A percentile compares a stretch with the other conserved stretches of the same genome.
Evolutionary conservation across 805 yeast species (phyloP).

Genomic region (Ogataea chonburiensis): DNA sequence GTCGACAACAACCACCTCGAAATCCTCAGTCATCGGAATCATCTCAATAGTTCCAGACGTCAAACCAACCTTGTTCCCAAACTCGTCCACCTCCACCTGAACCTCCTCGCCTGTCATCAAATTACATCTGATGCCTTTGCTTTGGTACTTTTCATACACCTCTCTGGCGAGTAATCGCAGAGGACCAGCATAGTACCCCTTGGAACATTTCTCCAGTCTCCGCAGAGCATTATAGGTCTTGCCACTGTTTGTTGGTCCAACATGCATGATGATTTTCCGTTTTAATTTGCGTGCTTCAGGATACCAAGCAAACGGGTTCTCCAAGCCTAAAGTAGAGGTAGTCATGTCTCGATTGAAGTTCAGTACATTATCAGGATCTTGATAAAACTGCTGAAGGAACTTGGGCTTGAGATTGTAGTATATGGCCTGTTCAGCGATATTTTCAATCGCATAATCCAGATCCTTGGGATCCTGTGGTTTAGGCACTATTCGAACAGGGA

Average conservation of each 20-base stretch:
- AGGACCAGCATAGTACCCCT: constrained; percentile 95
- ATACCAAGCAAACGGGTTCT: constrained; percentile 73
- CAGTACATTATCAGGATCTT: constrained; percentile 32
- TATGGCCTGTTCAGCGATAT: constrained; percentile 28
- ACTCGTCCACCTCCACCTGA: constrained; percentile 61
- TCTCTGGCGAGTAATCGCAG: constrained; percentile 87
- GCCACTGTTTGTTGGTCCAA: constrained; percentile 97
- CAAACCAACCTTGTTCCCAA: constrained; percentile 70
- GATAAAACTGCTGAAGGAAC: constrained; percentile 27
- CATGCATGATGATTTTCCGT: constrained; percentile 83
- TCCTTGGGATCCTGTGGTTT: constrained; percentile 6
- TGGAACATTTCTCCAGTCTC: constrained; percentile 57
- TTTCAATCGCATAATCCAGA: constrained; percentile 21
- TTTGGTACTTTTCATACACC: constrained; percentile 76
- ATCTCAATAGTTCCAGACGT: constrained; percentile 93
- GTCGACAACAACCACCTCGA: constrained; percentile 89
- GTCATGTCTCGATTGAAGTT: constrained; percentile 36
- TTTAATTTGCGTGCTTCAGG: constrained; percentile 81
- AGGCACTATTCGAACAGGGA: constrained; percentile 15
- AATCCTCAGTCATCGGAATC: constrained; percentile 64
- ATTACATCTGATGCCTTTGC: constrained; percentile 69
- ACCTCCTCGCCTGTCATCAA: constrained; percentile 96
- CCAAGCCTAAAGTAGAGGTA: constrained; percentile 41
- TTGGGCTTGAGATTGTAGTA: constrained; percentile 33
- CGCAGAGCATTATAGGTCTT: constrained; percentile 84